Evolutionary conservation across 768 basidiomycete species (phyloP).

Genomic region (Gyrodon lividus): DNA sequence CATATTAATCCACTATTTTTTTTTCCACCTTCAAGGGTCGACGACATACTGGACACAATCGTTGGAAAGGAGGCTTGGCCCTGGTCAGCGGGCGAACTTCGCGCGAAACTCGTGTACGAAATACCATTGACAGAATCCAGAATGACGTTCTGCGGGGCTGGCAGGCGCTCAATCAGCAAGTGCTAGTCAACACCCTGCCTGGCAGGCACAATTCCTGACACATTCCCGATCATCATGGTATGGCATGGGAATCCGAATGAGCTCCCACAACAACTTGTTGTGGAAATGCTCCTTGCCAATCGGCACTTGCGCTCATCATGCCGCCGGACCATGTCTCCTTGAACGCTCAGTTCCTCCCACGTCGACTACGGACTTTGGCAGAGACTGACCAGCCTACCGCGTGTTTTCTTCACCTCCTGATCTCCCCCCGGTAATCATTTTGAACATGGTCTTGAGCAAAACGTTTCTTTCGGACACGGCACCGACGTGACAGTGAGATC

Average conservation of each 20-base stretch:
- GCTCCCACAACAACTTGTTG: not conserved
- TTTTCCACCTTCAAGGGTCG: not conserved
- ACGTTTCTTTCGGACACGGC: slow-evolving; percentile 3
- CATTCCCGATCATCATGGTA: not conserved
- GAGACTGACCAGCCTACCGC: not conserved
- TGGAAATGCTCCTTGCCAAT: not conserved
- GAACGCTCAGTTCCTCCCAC: slow-evolving; percentile 7
- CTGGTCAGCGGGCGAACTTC: slow-evolving; percentile 1
- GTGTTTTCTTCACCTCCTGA: slow-evolving; percentile 7
- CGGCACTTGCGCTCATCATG: not conserved
- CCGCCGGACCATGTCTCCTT: slow-evolving; percentile 2
- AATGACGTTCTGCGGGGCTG: slow-evolving; percentile 1
- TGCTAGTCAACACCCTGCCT: not conserved
- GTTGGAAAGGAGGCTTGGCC: not conserved
- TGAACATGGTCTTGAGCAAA: not conserved
- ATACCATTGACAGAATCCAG: not conserved
- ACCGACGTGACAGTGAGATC: slow-evolving; percentile 12
- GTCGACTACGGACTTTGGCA: slow-evolving; percentile 12
- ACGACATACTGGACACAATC: not conserved
- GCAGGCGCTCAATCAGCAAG: not conserved
- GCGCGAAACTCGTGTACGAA: not conserved
- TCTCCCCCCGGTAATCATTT: slow-evolving; percentile 3
- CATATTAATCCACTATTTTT: slow-evolving; percentile 29
- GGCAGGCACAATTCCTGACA: slow-evolving; percentile 1
- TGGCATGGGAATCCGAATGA: slow-evolving; percentile 16